Evolutionary conservation across 805 yeast genomes (phyloP).

Genomic region (Suhomyces emberorum): DNA sequence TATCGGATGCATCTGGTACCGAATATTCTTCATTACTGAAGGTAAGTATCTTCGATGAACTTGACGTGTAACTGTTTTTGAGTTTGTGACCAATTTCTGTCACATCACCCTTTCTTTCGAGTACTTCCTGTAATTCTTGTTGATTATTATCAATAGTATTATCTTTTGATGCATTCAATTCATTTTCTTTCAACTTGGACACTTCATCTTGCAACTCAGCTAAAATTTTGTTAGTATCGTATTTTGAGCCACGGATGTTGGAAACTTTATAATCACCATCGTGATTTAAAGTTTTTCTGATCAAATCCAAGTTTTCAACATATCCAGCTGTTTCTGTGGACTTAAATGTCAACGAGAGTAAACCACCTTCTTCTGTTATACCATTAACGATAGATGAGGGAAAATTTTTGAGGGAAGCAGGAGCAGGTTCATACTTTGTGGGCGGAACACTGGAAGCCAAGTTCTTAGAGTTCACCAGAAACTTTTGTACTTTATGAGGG

Average conservation of each 20-base stretch:
- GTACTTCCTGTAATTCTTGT: slow-evolving; percentile 4
- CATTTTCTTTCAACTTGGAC: neutral
- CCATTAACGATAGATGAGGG: slow-evolving; percentile 40
- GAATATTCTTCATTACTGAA: slow-evolving; percentile 14
- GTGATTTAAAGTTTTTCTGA: slow-evolving; percentile 22
- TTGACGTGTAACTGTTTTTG: slow-evolving; percentile 1
- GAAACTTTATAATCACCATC: slow-evolving; percentile 7
- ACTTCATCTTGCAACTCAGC: slow-evolving; percentile 22
- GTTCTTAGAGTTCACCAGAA: slow-evolving; percentile 1
- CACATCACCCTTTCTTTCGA: neutral
- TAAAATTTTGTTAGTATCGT: slow-evolving; percentile 14
- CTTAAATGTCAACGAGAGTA: slow-evolving; percentile 39
- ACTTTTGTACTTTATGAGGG: slow-evolving; percentile 8
- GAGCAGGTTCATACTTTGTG: slow-evolving; percentile 17
- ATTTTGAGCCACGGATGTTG: slow-evolving; percentile 16
- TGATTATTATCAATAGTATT: slow-evolving; percentile 15
- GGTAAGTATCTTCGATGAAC: slow-evolving; percentile 13
- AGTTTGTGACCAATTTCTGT: slow-evolving; percentile 1
- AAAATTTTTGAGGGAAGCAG: slow-evolving; percentile 20
- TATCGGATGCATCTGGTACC: slow-evolving; percentile 3
- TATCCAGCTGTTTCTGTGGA: slow-evolving; percentile 34
- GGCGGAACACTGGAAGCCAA: slow-evolving; percentile 5
- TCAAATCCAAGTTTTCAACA: slow-evolving; percentile 34
- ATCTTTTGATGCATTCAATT: neutral
- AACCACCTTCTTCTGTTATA: slow-evolving; percentile 40